Evolutionary conservation across 2,329 filamentous ascomycete species (phyloP).

Genomic region (Tympanopsis confertula): DNA sequence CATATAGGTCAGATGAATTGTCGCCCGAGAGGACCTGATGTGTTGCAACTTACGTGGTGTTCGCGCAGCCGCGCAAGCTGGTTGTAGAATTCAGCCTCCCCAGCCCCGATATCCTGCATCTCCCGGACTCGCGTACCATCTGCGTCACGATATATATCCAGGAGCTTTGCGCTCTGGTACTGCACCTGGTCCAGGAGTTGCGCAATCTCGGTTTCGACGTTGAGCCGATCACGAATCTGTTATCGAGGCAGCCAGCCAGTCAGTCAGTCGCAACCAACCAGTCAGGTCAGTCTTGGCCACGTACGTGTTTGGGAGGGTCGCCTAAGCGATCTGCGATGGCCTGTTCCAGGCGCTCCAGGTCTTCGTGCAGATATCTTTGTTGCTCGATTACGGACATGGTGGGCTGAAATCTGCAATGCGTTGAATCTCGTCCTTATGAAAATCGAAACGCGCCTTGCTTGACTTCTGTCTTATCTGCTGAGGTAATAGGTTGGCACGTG

Average conservation of each 20-base stretch:
- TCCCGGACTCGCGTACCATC: conserved; percentile 64
- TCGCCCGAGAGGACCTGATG: too few species aligned
- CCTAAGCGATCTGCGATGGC: conserved; percentile 79
- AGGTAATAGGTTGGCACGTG: too few species aligned
- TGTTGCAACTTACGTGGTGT: conserved; percentile 67
- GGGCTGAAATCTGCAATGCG: conserved; percentile 3
- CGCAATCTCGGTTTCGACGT: conserved; percentile 82
- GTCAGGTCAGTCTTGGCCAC: conserved; percentile 18
- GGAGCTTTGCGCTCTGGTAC: conserved; percentile 67
- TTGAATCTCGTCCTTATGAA: conserved; percentile 2
- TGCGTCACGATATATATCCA: conserved; percentile 75
- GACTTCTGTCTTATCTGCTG: too few species aligned
- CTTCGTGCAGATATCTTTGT: conserved; percentile 87
- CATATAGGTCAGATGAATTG: neutral
- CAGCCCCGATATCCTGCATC: conserved; percentile 70
- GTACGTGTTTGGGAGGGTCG: conserved; percentile 79
- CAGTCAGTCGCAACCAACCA: too few species aligned
- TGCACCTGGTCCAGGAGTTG: conserved; percentile 82
- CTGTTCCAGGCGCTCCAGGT: conserved; percentile 89
- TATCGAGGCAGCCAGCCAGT: too few species aligned
- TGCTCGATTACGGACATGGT: conserved; percentile 52
- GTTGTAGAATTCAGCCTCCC: conserved; percentile 84
- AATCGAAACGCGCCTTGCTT: too few species aligned
- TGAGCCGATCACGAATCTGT: conserved; percentile 77
- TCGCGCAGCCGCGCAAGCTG: conserved; percentile 71